Evolutionary conservation across 352 stramenopile species (phyloP).

Genomic region (Phytopythium oedochilum): DNA sequence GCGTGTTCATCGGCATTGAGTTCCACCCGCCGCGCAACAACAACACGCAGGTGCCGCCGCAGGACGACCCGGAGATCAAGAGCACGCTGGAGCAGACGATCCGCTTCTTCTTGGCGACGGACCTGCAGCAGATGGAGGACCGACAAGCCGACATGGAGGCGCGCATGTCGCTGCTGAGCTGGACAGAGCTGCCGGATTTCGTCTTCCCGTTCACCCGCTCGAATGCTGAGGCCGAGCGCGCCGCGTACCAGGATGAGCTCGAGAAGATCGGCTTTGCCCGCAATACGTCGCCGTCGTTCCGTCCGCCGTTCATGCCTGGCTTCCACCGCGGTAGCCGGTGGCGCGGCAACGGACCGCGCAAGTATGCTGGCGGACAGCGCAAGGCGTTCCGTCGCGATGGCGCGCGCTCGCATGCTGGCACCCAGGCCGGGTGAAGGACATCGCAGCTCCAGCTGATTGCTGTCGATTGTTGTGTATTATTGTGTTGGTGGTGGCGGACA

Average conservation of each 20-base stretch:
- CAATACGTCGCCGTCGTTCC: constrained; percentile 40
- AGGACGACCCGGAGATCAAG: constrained; percentile 71
- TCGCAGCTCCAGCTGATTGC: not conserved
- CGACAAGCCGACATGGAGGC: constrained; percentile 63
- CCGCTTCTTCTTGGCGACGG: constrained; percentile 78
- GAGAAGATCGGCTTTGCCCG: constrained; percentile 51
- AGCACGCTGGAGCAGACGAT: constrained; percentile 74
- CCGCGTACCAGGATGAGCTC: constrained; percentile 57
- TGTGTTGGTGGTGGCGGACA: not conserved
- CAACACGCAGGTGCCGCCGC: constrained; percentile 15
- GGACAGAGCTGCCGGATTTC: constrained; percentile 65
- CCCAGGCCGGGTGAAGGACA: constrained; percentile 26
- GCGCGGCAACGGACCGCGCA: constrained; percentile 33
- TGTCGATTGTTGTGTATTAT: not conserved
- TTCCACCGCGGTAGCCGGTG: constrained; percentile 50
- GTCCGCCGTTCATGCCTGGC: constrained; percentile 32
- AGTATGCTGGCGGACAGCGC: constrained; percentile 41
- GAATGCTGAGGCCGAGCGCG: constrained; percentile 43
- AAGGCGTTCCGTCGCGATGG: constrained; percentile 24
- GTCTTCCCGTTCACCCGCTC: constrained; percentile 52
- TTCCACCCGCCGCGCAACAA: constrained; percentile 46
- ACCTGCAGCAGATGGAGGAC: constrained; percentile 80
- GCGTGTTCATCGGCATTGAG: constrained; percentile 81
- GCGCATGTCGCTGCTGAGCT: constrained; percentile 42
- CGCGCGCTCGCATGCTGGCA: constrained; percentile 14